Evolutionary conservation across 2,329 filamentous ascomycete species (phyloP).

Genomic region (Cladosporium sp.): DNA sequence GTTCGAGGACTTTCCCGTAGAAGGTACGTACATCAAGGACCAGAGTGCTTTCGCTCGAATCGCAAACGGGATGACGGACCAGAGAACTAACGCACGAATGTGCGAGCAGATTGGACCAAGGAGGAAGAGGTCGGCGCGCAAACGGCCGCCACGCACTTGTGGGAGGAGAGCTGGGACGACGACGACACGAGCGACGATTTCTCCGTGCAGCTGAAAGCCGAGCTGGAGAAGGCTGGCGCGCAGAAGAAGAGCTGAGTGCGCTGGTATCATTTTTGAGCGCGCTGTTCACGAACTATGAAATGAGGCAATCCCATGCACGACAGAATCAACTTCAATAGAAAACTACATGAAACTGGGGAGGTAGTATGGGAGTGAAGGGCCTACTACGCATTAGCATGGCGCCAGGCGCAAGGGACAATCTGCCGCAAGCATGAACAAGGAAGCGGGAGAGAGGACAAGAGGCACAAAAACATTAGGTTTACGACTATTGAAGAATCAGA

Average conservation of each 20-base stretch:
- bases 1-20: constrained; percentile 97
- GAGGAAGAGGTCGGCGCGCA: constrained; percentile 77
- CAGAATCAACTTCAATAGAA: neutral
- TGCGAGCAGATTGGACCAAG: constrained; percentile 74
- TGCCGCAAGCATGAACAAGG: neutral
- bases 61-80: no score
- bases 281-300: neutral
- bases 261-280: neutral
- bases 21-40: constrained; percentile 59
- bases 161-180: constrained; percentile 99
- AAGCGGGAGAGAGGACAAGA: neutral
- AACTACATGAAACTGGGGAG: neutral
- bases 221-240: constrained; percentile 84
- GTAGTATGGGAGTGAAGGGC: neutral
- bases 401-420: neutral
- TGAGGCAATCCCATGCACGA: no score
- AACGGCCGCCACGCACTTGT: constrained; percentile 65
- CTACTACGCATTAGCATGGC: constrained; percentile 2
- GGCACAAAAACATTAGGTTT: neutral
- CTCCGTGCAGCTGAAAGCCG: constrained; percentile 87
- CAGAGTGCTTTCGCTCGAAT: no score
- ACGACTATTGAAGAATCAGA: neutral
- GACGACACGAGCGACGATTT: constrained; percentile 97
- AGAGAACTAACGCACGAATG: no score
- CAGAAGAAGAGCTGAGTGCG: constrained; percentile 37